These are phyloP conservation scores for Dictyostelium discoideum DNA, from an alignment of 78 protist species.

Conservation along the genomic window DNA sequence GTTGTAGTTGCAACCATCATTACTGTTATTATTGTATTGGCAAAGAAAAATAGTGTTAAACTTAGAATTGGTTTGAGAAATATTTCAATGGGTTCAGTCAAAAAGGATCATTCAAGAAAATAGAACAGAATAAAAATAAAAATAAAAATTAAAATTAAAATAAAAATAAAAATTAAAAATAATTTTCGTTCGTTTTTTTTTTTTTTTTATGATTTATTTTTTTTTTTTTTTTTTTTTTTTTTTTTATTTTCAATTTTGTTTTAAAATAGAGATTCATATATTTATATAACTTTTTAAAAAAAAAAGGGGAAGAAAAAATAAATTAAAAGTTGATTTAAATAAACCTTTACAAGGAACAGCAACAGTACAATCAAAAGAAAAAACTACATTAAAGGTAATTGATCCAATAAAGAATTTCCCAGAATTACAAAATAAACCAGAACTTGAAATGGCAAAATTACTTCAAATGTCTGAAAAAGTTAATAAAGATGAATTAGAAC, in stretches of 20 bases:
- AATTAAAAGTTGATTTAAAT: slow-evolving; percentile 17
- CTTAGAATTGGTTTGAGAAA: not conserved
- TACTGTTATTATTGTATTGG: not conserved
- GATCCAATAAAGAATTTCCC: slow-evolving; percentile 6
- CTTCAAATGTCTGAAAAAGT: slow-evolving; percentile 1
- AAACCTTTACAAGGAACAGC: not conserved
- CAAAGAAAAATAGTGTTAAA: not conserved
- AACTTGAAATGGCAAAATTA: slow-evolving; percentile 7
- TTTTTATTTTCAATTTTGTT: not conserved
- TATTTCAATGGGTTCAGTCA: not conserved
- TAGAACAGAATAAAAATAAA: not conserved
- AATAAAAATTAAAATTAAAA: no score
- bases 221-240: no score
- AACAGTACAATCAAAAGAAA: not conserved
- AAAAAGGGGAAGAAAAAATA: slow-evolving; percentile 13
- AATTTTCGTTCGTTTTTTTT: no score
- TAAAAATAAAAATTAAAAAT: no score
- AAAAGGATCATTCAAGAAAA: slow-evolving; percentile 8
- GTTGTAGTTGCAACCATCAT: not conserved
- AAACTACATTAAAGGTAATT: not conserved
- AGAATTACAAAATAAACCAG: slow-evolving; percentile 4
- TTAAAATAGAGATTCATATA: not conserved
- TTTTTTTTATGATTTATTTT: no score
- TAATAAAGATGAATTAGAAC: slow-evolving; percentile 8
- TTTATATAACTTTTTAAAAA: not conserved